These are phyloP conservation scores for Erodium moschatum DNA, from an alignment of 441 rosid species.

Conservation along the genomic window DNA sequence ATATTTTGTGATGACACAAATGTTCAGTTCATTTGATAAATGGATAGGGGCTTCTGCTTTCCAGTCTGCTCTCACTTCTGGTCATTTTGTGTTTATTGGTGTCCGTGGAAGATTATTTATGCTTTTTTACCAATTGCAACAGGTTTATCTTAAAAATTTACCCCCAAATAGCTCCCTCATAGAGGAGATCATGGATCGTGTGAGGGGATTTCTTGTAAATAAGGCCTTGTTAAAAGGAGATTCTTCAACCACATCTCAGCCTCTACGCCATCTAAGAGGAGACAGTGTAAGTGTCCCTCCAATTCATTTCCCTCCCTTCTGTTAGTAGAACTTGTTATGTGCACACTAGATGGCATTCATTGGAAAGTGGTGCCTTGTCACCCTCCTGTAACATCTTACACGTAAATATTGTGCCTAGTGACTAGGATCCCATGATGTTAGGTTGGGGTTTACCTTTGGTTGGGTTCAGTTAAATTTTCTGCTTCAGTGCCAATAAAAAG, in stretches of 20 bases:
- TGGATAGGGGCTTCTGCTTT: constrained; percentile 5
- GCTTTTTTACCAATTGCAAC: constrained; percentile 3
- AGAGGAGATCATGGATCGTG: constrained; percentile 82
- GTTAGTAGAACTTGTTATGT: background rate
- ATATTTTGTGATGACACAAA: constrained; percentile 5
- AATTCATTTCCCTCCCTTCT: background rate
- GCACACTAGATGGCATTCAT: background rate
- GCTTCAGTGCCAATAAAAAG: too few species aligned
- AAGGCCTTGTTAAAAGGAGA: constrained; percentile 84
- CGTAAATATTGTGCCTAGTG: background rate
- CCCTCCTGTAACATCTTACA: background rate
- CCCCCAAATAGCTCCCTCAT: constrained; percentile 84
- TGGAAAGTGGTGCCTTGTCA: background rate
- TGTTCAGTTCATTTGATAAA: background rate
- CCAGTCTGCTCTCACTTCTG: background rate
- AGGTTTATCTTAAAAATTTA: constrained; percentile 81
- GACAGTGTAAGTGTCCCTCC: constrained; percentile 44
- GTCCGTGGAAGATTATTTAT: background rate
- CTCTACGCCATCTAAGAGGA: constrained; percentile 60
- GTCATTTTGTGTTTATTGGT: constrained; percentile 1
- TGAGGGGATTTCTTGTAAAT: constrained; percentile 79
- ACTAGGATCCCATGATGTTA: constrained; percentile 1
- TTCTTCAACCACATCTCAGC: constrained; percentile 54
- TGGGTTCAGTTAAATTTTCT: too few species aligned
- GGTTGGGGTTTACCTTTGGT: too few species aligned